Conservation (phyloP, 164 flowering plant genomes). For the Taxillus chinensis region DNA sequence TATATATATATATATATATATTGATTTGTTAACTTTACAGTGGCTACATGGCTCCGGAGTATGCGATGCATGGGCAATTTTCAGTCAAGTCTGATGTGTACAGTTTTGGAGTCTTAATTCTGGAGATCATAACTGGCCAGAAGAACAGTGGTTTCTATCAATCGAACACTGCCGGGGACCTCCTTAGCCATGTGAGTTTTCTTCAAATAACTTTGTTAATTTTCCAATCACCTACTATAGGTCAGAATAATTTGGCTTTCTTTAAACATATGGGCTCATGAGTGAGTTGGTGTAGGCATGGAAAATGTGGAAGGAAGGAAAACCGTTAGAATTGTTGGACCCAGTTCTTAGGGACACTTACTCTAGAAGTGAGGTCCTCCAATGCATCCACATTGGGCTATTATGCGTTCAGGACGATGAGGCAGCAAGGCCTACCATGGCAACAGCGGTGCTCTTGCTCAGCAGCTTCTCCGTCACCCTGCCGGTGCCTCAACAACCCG, state of each 20-base stretch:
- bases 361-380: not conserved
- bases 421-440: slow-evolving; percentile 1
- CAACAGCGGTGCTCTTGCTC: not conserved
- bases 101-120: slow-evolving; percentile 3
- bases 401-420: slow-evolving; percentile 2
- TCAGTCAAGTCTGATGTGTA: slow-evolving; percentile 3
- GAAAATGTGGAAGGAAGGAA: slow-evolving; percentile 6
- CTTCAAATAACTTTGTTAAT: not conserved
- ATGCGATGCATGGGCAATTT: slow-evolving; percentile 1
- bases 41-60: slow-evolving; percentile 6
- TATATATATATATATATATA: too few species aligned
- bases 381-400: slow-evolving; percentile 7
- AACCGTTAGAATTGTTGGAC: slow-evolving; percentile 6
- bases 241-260: too few species aligned
- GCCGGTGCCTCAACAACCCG: slow-evolving; percentile 6
- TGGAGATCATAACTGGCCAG: slow-evolving; percentile 13
- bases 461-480: slow-evolving; percentile 1
- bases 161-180: slow-evolving; percentile 1
- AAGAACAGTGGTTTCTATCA: slow-evolving; percentile 8
- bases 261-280: not conserved
- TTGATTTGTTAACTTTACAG: not conserved
- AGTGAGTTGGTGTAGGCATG: slow-evolving; percentile 7
- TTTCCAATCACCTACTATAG: not conserved
- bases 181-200: slow-evolving; percentile 8
- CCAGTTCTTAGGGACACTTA: not conserved